Base-by-base conservation (phyloP, 2,329 filamentous ascomycete species). In the Ciborinia camelliae region DNA sequence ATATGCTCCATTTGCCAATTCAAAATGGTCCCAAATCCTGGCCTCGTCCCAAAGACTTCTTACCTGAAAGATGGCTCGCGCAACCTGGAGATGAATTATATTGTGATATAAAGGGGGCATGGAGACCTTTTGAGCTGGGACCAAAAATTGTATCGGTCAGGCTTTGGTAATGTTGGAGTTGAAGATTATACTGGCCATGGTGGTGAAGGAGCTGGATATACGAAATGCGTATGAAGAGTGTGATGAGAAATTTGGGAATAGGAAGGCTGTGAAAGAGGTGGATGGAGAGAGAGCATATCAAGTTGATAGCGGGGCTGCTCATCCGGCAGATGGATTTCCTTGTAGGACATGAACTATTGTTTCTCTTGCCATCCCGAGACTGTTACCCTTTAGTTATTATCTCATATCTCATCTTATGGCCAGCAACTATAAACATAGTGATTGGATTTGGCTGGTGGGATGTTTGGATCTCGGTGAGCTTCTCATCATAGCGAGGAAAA, bases 81-180 rank as follows among this genome's bases (percentile, higher is more conserved):
- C 73, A 69, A 12, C 73, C 73, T 0, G 75, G 70, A 20, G 70
- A 79, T 74, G 75, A 41, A 67, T 73, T 54, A 78, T 80, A 69
- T 64, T 43, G 47, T 53, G 70, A 68, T 51, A 10, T 53, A 6
- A 67, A 69, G 14, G 65, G 79, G 50, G 84, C 83, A 0, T 87
- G 79, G 77, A 78, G 83, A 10, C 77, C 81, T 0, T 87, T 87
- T 71, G 82, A 83, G 68, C 77, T 80, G 63, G 84, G 85, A 0
- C 77, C 79, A 2, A 73, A 15, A 82, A 81, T 60, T 88, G 84
- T 69, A 80, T 86, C 12, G 85, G 84, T 0, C 82, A 86, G 71
- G 79, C 81, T 67, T 73, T 85, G 28, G 83, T 81, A 0, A 79
- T 82, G 76, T 68, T 73, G 28, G 82, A 85, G 71, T 73, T 79